Evolutionary conservation across 306 rosid species (phyloP).

Genomic region (Sechiopsis laciniata): DNA sequence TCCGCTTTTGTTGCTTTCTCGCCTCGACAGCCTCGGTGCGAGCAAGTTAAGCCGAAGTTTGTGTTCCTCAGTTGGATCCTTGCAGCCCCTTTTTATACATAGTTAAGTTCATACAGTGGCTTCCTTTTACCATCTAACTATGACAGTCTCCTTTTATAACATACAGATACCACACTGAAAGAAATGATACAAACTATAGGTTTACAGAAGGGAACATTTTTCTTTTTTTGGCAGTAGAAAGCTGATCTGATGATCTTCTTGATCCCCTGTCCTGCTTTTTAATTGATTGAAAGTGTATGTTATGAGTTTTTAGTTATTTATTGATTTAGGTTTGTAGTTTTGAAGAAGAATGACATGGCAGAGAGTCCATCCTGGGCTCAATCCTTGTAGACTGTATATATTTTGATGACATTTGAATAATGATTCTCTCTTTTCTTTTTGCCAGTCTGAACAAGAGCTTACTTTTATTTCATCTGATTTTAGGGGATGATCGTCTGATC

Average conservation of each 20-base stretch:
- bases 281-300: neutral
- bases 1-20: neutral
- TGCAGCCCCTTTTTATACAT: neutral
- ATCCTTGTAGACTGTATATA: neutral
- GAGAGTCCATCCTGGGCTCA: neutral
- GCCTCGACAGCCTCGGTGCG: neutral
- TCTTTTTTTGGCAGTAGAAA: neutral
- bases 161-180: slow-evolving; percentile 18
- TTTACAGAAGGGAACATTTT: neutral
- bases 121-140: slow-evolving; percentile 1
- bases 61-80: neutral
- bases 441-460: no score
- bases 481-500: no score
- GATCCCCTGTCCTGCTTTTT: neutral
- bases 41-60: neutral
- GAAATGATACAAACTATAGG: slow-evolving; percentile 9
- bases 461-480: no score
- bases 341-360: slow-evolving; percentile 3
- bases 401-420: neutral
- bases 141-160: slow-evolving; percentile 3
- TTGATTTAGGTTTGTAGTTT: neutral
- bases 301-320: neutral
- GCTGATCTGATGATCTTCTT: neutral
- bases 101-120: neutral
- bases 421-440: neutral